Conservation (phyloP, 2,329 filamentous ascomycete species). For the Emmonsia crescens region DNA sequence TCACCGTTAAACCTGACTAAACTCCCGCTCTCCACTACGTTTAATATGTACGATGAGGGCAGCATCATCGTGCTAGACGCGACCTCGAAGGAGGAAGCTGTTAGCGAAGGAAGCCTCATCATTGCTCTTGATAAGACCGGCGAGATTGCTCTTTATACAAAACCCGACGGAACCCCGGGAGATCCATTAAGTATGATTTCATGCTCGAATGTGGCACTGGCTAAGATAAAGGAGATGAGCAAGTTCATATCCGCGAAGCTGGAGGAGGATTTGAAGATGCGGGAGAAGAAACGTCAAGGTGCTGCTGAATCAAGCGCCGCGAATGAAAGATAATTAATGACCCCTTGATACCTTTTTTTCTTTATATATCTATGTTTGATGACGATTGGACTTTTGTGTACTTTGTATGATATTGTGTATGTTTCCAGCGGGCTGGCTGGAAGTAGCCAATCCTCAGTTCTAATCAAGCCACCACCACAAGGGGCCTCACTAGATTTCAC, state of each 20-base stretch:
- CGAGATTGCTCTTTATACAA: constrained; percentile 83
- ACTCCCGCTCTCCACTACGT: constrained; percentile 82
- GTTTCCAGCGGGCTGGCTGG: too few species aligned
- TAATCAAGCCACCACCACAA: too few species aligned
- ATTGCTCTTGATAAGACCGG: constrained; percentile 82
- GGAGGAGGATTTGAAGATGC: constrained; percentile 59
- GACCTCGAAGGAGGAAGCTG: constrained; percentile 40
- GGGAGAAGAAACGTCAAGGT: constrained; percentile 51
- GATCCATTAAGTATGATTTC: constrained; percentile 69
- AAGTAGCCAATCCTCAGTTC: too few species aligned
- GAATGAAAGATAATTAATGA: constrained; percentile 59
- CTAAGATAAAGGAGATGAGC: constrained; percentile 71
- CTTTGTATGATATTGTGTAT: neutral
- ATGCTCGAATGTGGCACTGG: constrained; percentile 62
- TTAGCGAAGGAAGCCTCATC: constrained; percentile 56
- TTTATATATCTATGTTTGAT: neutral
- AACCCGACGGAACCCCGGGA: constrained; percentile 72
- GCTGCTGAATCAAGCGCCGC: constrained; percentile 73
- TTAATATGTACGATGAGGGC: constrained; percentile 59
- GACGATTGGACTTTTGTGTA: neutral
- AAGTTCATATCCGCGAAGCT: constrained; percentile 61
- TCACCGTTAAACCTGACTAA: constrained; percentile 85
- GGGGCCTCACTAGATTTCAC: too few species aligned
- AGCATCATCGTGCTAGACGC: constrained; percentile 35
- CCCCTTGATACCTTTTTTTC: neutral